Evolutionary conservation across 2,329 filamentous ascomycete genomes (phyloP).

Genomic region (Rhinocladiella mackenziei): DNA sequence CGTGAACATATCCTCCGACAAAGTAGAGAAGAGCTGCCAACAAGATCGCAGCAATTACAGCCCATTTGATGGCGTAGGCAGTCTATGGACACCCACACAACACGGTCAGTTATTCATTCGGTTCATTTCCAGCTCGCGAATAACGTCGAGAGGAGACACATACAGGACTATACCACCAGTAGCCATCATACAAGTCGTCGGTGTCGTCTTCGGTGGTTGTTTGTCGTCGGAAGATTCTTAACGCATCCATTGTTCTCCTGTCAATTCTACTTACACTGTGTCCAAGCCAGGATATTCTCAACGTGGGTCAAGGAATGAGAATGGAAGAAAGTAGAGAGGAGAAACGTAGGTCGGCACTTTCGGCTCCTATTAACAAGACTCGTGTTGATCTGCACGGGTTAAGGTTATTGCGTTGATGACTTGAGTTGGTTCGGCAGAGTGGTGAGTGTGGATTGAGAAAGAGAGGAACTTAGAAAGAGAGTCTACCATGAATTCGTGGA

Average conservation of each 20-base stretch:
- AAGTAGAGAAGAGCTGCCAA: constrained; percentile 58
- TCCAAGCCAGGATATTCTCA: too few species aligned
- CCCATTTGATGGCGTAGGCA: constrained; percentile 67
- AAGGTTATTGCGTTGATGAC: too few species aligned
- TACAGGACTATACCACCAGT: constrained; percentile 26
- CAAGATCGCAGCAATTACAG: constrained; percentile 61
- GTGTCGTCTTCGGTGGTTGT: constrained; percentile 5
- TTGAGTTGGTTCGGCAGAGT: too few species aligned
- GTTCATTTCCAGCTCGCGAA: background rate
- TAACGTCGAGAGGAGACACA: background rate
- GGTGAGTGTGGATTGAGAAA: too few species aligned
- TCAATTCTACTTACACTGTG: too few species aligned
- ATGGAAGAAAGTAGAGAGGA: too few species aligned
- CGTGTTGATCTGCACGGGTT: too few species aligned
- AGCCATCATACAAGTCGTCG: constrained; percentile 16
- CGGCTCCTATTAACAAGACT: too few species aligned
- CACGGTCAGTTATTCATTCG: background rate
- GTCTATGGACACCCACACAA: constrained; percentile 46
- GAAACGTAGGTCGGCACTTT: too few species aligned
- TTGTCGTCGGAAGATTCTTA: constrained; percentile 11
- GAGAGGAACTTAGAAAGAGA: too few species aligned
- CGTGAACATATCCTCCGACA: constrained; percentile 66
- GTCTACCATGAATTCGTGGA: too few species aligned
- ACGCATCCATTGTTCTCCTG: constrained; percentile 7
- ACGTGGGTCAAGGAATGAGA: too few species aligned